phyloP scores from a whole-genome alignment of 2,329 filamentous ascomycete genomes.

The Neopestalotiopsis sp. region DNA sequence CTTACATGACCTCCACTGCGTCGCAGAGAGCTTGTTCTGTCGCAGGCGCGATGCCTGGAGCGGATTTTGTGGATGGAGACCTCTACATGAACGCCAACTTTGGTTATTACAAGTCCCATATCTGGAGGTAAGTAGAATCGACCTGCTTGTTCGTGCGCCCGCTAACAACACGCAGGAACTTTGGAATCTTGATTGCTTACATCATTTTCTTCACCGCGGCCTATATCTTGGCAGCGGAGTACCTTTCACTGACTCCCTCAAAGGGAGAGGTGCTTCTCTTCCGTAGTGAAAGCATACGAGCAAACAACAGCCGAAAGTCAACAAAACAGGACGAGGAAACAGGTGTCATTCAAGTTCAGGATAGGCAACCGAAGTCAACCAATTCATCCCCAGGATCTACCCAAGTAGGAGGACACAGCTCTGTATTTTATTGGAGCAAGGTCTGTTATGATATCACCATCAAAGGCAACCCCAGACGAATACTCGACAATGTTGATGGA shows the following conservation, averaged over 20 bases:
- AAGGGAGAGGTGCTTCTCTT: slow-evolving; percentile 79
- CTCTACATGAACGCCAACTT: slow-evolving; percentile 59
- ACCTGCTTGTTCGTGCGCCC: neutral
- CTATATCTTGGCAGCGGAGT: slow-evolving; percentile 68
- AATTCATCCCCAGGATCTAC: slow-evolving; percentile 33
- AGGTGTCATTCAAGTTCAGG: slow-evolving; percentile 44
- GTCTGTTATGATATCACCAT: slow-evolving; percentile 79
- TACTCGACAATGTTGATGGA: slow-evolving; percentile 83
- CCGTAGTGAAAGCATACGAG: slow-evolving; percentile 66
- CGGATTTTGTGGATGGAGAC: slow-evolving; percentile 58
- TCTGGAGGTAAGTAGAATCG: slow-evolving; percentile 51
- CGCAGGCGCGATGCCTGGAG: slow-evolving; percentile 61
- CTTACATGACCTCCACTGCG: slow-evolving; percentile 48
- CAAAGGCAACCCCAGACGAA: slow-evolving; percentile 73
- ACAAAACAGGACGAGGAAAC: slow-evolving; percentile 54
- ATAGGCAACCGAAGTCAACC: slow-evolving; percentile 46
- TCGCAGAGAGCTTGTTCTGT: slow-evolving; percentile 54
- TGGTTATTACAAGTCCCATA: slow-evolving; percentile 60
- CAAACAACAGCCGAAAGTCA: slow-evolving; percentile 44
- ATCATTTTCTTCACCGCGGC: slow-evolving; percentile 60
- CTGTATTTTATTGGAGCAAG: slow-evolving; percentile 81
- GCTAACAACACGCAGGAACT: slow-evolving; percentile 51
- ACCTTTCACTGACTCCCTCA: slow-evolving; percentile 68
- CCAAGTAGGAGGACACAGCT: slow-evolving; percentile 45
- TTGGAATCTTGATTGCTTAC: slow-evolving; percentile 70